Evolutionary conservation across 1,284 basidiomycete genomes (phyloP).

Genomic region (Fomitiporia mediterranea): DNA sequence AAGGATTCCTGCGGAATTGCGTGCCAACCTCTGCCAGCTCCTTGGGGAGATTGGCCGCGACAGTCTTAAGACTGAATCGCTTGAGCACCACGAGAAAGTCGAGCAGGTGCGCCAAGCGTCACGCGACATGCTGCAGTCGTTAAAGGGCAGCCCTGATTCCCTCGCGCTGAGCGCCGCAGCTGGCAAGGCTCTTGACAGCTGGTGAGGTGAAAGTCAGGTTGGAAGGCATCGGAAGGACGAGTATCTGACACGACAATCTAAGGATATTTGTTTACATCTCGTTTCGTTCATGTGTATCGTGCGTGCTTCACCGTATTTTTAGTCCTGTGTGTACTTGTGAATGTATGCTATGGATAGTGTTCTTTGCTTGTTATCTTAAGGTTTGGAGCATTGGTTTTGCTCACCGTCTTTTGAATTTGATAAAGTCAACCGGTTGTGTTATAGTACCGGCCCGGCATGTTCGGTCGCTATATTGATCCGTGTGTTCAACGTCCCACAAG

Average conservation of each 20-base stretch:
- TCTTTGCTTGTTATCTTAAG: too few species aligned
- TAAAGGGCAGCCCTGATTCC: constrained; percentile 22
- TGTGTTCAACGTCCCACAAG: too few species aligned
- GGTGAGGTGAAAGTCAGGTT: too few species aligned
- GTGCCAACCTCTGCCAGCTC: constrained; percentile 68
- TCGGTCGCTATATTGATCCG: too few species aligned
- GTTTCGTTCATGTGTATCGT: too few species aligned
- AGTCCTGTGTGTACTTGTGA: background rate
- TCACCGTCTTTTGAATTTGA: too few species aligned
- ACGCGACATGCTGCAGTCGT: constrained; percentile 45
- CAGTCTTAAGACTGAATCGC: constrained; percentile 39
- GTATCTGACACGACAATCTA: background rate
- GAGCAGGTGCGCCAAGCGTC: constrained; percentile 45
- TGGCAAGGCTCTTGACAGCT: constrained; percentile 21
- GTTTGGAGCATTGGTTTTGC: too few species aligned
- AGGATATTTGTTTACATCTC: background rate
- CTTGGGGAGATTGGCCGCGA: constrained; percentile 55
- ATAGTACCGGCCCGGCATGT: too few species aligned
- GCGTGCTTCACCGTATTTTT: background rate
- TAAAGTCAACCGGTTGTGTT: too few species aligned
- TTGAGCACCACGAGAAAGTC: constrained; percentile 34
- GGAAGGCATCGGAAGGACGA: background rate
- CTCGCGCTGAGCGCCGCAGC: constrained; percentile 20
- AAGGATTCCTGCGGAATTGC: constrained; percentile 59
- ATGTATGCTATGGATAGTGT: background rate